These are phyloP conservation scores for Colletotrichum costaricense DNA, from an alignment of 2,329 filamentous ascomycete genomes.

Conservation along the genomic window DNA sequence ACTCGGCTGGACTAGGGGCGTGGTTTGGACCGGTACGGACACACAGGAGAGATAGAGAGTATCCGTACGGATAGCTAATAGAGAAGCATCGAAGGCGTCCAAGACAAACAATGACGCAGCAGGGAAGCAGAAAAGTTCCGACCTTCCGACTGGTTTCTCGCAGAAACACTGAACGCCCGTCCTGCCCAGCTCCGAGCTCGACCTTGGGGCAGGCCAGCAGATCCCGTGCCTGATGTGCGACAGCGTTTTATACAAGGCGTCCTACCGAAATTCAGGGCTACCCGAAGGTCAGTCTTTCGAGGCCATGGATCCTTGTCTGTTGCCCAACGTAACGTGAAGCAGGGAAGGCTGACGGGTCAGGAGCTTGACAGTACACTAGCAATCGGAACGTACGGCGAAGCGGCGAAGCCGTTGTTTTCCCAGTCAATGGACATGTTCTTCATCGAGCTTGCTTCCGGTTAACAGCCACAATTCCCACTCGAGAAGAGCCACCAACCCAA, in stretches of 20 bases:
- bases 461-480: background rate
- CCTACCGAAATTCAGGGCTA: background rate
- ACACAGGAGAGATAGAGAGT: background rate
- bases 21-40: background rate
- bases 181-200: background rate
- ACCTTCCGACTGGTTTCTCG: background rate
- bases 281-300: background rate
- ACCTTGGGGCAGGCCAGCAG: background rate
- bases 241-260: background rate
- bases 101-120: background rate
- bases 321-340: background rate
- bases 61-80: background rate
- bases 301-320: background rate
- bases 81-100: background rate
- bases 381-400: background rate
- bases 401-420: background rate
- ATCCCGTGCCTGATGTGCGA: background rate
- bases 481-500: background rate
- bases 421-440: background rate
- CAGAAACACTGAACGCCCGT: slow-evolving; percentile 10
- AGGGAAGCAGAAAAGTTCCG: slow-evolving; percentile 1
- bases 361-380: background rate
- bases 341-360: background rate
- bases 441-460: background rate
- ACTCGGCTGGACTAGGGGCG: no score